Percentiles rank a stretch among this genome's conserved stretches.
Conservation (phyloP, 148 eudicot genomes). For the Nyssa sinensis region DNA sequence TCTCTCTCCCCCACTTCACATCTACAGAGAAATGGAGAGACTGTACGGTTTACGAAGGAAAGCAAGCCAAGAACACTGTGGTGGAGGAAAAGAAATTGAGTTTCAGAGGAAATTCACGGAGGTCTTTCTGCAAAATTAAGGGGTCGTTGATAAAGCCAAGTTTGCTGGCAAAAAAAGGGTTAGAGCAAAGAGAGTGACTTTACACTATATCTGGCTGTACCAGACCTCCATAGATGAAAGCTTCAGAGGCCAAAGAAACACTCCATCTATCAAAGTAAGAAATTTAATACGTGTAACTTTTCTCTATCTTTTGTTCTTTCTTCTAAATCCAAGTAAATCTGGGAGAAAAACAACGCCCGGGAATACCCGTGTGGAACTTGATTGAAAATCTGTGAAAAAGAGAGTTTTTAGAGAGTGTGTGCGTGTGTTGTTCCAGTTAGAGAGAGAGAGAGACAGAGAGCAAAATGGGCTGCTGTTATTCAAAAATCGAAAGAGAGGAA, state of each 20-base stretch:
- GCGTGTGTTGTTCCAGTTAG: not conserved
- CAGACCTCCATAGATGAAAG: constrained; percentile 8
- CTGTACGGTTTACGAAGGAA: not conserved
- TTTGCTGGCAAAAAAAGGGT: not conserved
- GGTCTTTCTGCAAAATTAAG: not conserved
- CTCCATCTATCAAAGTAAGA: not conserved
- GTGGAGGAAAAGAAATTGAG: not conserved
- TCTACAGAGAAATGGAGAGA: not conserved
- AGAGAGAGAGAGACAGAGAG: not conserved
- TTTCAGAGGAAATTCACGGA: not conserved
- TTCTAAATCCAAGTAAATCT: not conserved
- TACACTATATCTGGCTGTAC: not conserved
- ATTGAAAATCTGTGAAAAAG: not conserved
- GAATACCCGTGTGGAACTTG: not conserved
- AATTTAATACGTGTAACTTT: not conserved
- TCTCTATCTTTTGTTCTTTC: not conserved
- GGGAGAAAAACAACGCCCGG: not conserved
- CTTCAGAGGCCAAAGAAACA: not conserved
- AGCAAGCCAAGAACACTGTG: not conserved
- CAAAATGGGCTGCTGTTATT: constrained; percentile 82
- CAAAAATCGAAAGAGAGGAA: constrained; percentile 73
- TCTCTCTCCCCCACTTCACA: constrained; percentile 1
- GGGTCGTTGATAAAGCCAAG: not conserved
- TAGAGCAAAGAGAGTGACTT: not conserved
- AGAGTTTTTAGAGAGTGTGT: not conserved